Conservation (phyloP, 148 eudicot genomes). For the Amaranthus hypochondriacus region DNA sequence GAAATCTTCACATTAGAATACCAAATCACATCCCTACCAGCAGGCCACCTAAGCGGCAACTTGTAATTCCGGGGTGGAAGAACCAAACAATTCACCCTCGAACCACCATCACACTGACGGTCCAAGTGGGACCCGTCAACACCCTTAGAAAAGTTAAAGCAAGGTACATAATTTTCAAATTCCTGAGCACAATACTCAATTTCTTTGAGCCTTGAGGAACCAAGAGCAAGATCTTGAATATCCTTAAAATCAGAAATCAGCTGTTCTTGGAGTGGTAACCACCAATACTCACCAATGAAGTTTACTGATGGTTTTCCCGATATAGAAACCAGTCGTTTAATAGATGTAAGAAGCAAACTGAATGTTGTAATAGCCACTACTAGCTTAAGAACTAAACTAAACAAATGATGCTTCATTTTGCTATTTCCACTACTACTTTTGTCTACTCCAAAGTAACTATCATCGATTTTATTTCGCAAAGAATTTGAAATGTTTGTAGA, state of each 20-base stretch:
- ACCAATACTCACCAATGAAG: slow-evolving; percentile 44
- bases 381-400: slow-evolving; percentile 22
- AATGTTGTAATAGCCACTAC: slow-evolving; percentile 35
- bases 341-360: slow-evolving; percentile 35
- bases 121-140: slow-evolving; percentile 44
- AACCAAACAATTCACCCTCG: slow-evolving; percentile 56
- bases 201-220: slow-evolving; percentile 56
- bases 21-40: slow-evolving; percentile 95
- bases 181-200: slow-evolving; percentile 62
- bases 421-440: slow-evolving; percentile 4
- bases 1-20: slow-evolving; percentile 87
- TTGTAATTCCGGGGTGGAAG: slow-evolving; percentile 68
- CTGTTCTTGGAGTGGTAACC: slow-evolving; percentile 51
- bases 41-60: slow-evolving; percentile 86
- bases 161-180: slow-evolving; percentile 73
- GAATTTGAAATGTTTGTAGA: slow-evolving; percentile 9
- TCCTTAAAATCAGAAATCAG: slow-evolving; percentile 59
- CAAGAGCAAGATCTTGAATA: slow-evolving; percentile 58
- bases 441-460: slow-evolving; percentile 15
- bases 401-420: slow-evolving; percentile 11
- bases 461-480: slow-evolving; percentile 1
- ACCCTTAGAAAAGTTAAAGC: slow-evolving; percentile 52
- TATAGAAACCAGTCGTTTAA: slow-evolving; percentile 59
- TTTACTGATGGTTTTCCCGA: slow-evolving; percentile 41
- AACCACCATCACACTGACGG: slow-evolving; percentile 52